phyloP scores from a whole-genome alignment of 73 alveolate species.

The Durusdinium trenchii region DNA sequence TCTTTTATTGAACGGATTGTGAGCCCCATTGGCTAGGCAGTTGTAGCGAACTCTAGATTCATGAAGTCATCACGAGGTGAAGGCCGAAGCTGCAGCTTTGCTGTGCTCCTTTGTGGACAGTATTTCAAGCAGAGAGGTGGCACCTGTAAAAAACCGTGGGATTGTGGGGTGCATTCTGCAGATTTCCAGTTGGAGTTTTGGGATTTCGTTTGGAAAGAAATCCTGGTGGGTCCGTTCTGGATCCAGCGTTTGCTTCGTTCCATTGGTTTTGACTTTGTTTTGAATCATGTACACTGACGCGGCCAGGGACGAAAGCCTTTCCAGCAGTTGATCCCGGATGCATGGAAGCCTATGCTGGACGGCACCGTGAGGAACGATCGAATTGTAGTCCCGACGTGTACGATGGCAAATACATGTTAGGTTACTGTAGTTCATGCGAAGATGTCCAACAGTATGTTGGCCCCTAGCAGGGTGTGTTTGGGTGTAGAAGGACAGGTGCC shows the following conservation, averaged over 20 bases:
- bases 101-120: constrained; percentile 73
- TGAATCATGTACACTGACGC: background rate
- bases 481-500: too few species aligned
- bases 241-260: background rate
- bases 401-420: too few species aligned
- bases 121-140: constrained; percentile 71
- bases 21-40: too few species aligned
- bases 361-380: too few species aligned
- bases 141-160: too few species aligned
- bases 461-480: too few species aligned
- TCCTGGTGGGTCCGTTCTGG: background rate
- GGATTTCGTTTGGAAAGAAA: too few species aligned
- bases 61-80: constrained; percentile 15
- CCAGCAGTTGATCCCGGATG: constrained; percentile 83
- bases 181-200: background rate
- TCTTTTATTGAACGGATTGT: too few species aligned
- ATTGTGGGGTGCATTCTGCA: background rate
- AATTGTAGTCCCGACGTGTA: too few species aligned
- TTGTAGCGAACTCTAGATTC: background rate
- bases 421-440: too few species aligned
- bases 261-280: background rate
- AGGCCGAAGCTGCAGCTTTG: constrained; percentile 83
- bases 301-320: constrained; percentile 71
- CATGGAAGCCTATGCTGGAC: background rate
- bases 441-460: too few species aligned